phyloP scores from a whole-genome alignment of 306 rosid species.

The Ammopiptanthus mongolicus region DNA sequence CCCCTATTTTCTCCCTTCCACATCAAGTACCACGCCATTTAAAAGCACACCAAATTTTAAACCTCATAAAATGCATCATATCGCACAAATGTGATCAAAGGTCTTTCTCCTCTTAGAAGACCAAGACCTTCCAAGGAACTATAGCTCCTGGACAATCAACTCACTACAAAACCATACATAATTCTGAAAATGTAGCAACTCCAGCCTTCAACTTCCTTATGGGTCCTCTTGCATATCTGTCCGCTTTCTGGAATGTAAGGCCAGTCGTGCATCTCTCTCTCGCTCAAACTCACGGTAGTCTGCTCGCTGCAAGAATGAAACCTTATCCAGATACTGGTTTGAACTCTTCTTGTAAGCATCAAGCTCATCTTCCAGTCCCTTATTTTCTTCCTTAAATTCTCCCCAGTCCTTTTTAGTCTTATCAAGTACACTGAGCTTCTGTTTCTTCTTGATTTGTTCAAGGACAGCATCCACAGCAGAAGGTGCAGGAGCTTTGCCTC shows the following conservation, averaged over 20 bases:
- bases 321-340: conserved; percentile 84
- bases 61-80: conserved; percentile 19
- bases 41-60: conserved; percentile 16
- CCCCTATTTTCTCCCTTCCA: not conserved
- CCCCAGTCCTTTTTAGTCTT: conserved; percentile 98
- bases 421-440: conserved; percentile 92
- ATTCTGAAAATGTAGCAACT: conserved; percentile 8
- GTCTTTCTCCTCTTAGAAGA: conserved; percentile 9
- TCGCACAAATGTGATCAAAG: conserved; percentile 1
- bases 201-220: not conserved
- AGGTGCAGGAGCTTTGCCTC: conserved; percentile 57
- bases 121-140: conserved; percentile 21
- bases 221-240: conserved; percentile 80
- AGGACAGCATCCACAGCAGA: conserved; percentile 86
- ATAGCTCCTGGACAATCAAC: not conserved
- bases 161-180: not conserved
- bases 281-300: conserved; percentile 96
- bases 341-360: conserved; percentile 98
- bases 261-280: conserved; percentile 89
- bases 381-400: conserved; percentile 85
- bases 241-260: conserved; percentile 71
- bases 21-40: not conserved
- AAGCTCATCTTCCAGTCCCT: conserved; percentile 74
- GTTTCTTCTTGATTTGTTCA: conserved; percentile 94
- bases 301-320: conserved; percentile 86